Conservation (phyloP, 139 green algal genomes). For the Chlamydomonas eustigma region DNA sequence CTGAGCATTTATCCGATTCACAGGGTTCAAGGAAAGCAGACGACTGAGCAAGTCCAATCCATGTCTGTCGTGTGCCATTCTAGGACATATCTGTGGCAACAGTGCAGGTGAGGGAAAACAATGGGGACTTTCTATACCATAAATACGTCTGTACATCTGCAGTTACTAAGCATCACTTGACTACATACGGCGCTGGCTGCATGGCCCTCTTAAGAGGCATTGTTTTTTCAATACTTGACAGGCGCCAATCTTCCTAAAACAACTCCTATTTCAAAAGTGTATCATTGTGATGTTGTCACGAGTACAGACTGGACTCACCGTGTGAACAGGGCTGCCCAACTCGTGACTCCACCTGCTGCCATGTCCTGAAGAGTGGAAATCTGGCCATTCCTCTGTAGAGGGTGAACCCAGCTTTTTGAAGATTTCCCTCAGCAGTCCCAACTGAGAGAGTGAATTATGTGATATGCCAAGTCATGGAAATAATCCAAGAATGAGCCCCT, state of each 20-base stretch:
- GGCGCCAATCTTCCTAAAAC: not conserved
- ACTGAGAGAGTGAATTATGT: slow-evolving; percentile 32
- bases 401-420: slow-evolving; percentile 79
- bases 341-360: slow-evolving; percentile 55
- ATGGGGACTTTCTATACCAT: no score
- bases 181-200: not conserved
- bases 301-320: not conserved
- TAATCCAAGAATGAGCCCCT: not conserved
- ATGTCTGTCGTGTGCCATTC: slow-evolving; percentile 13
- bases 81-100: not conserved
- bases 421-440: slow-evolving; percentile 76
- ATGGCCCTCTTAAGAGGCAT: not conserved
- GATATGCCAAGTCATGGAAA: not conserved
- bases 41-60: slow-evolving; percentile 38
- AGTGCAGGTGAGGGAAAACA: no score
- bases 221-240: not conserved
- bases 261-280: not conserved
- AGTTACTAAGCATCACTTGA: not conserved
- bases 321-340: slow-evolving; percentile 14
- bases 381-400: slow-evolving; percentile 47
- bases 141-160: no score
- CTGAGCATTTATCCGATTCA: slow-evolving; percentile 49
- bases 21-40: slow-evolving; percentile 59
- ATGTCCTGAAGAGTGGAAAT: slow-evolving; percentile 53
- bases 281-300: not conserved